These are phyloP conservation scores for Hymenoscyphus occultus DNA, from an alignment of 2,329 filamentous ascomycete genomes.

Conservation along the genomic window DNA sequence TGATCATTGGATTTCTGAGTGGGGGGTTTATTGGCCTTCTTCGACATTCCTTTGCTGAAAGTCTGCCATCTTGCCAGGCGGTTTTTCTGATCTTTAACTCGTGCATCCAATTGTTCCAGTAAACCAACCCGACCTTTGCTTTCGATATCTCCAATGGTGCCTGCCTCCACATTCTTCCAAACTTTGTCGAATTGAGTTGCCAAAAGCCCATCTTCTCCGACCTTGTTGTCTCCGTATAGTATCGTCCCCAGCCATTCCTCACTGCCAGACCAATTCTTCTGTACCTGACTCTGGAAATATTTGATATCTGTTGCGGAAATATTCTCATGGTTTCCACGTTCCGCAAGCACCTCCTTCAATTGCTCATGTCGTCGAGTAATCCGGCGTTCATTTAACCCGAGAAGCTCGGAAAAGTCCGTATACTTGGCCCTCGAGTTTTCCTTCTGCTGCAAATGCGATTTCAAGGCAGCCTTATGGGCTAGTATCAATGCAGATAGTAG, in stretches of 20 bases:
- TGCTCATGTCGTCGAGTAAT: constrained; percentile 54
- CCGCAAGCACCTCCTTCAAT: constrained; percentile 35
- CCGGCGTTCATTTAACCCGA: constrained; percentile 61
- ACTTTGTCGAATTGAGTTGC: constrained; percentile 65
- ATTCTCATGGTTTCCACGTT: constrained; percentile 27
- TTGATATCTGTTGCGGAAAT: constrained; percentile 36
- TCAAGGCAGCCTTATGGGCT: constrained; percentile 68
- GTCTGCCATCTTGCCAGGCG: constrained; percentile 71
- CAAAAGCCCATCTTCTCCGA: constrained; percentile 60
- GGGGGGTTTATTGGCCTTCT: constrained; percentile 15
- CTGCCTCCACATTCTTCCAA: constrained; percentile 65
- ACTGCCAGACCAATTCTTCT: constrained; percentile 76
- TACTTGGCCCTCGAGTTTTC: constrained; percentile 57
- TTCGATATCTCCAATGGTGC: constrained; percentile 55
- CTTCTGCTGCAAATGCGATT: constrained; percentile 57
- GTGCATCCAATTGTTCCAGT: constrained; percentile 67
- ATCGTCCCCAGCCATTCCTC: constrained; percentile 71
- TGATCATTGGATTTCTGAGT: constrained; percentile 22
- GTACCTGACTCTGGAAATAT: constrained; percentile 56
- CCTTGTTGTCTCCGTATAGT: constrained; percentile 60
- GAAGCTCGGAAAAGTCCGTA: constrained; percentile 58
- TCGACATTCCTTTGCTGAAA: constrained; percentile 49
- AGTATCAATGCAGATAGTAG: constrained; percentile 65
- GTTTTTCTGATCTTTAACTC: constrained; percentile 63
- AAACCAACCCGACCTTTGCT: constrained; percentile 48